Evolutionary conservation across 345 rosid species (phyloP).

Genomic region (Excoecaria cochinchinensis): DNA sequence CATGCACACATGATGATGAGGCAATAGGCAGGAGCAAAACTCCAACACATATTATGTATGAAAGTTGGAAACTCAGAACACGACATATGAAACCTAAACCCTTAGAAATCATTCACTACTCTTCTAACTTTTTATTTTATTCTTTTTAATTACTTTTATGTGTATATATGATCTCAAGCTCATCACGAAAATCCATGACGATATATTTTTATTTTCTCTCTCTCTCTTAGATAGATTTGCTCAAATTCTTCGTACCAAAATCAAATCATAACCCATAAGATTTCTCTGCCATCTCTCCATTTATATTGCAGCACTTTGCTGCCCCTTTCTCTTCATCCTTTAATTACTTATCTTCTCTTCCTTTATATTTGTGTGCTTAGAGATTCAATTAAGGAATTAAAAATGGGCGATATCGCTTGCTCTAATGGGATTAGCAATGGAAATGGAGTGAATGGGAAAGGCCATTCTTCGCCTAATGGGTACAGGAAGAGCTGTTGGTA

Average conservation of each 20-base stretch:
- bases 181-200: constrained; percentile 26
- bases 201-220: constrained; percentile 15
- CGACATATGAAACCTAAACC: constrained; percentile 6
- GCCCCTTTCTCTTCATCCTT: constrained; percentile 19
- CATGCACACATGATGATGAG: not conserved
- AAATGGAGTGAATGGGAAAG: constrained; percentile 38
- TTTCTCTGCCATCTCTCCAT: constrained; percentile 25
- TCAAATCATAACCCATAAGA: constrained; percentile 24
- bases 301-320: constrained; percentile 25
- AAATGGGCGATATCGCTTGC: constrained; percentile 55
- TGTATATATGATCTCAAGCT: not conserved
- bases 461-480: constrained; percentile 35
- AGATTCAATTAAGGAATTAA: not conserved
- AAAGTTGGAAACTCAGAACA: not conserved
- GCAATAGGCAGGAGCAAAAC: not conserved
- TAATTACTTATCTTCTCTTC: not conserved
- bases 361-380: not conserved
- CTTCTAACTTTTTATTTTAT: not conserved
- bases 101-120: constrained; percentile 10
- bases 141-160: not conserved
- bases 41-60: too few relatives aligned
- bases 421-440: constrained; percentile 36
- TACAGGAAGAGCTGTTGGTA: constrained; percentile 76
- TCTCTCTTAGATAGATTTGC: constrained; percentile 27
- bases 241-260: constrained; percentile 20